Evolutionary conservation across 139 green algal genomes (phyloP), one percentile per base, ranked within the genome.

Genomic region (Auxenochlorella protothecoides): DNA sequence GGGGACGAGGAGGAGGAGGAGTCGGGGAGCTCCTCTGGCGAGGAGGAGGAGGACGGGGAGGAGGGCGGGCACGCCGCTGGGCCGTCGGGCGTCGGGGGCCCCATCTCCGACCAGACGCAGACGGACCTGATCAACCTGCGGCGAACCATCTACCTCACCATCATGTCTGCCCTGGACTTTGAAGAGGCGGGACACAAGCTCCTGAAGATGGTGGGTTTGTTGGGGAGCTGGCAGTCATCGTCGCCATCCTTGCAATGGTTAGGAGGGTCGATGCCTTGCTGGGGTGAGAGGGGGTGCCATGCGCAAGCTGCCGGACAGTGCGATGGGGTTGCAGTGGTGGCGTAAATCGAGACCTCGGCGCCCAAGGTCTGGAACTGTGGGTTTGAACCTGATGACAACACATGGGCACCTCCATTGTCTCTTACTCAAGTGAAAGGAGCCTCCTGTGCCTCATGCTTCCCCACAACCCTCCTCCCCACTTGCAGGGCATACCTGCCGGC

Each of bases 141-240:
- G 56, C 91, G 95, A 52, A 98, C 95, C 59, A 98, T 99, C 79
- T 99, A 99, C 84, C 84, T 99, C 15, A 98, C 95, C 59, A 96
- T 99, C 83, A 99, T 99, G 95, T 90, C 80, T 4, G 88, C 83
- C 5, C 77, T 98, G 66, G 89, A 97, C 81, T 99, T 98, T 83
- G 95, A 99, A 85, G 95, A 99, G 86, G 92, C 92, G n/a, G 95
- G 95, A 3, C 95, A 99, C 86, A 99, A 99, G 84, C 89, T 99
- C 77, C 85, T 98, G 76, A 97, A 97, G 83, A 95, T 99, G 68
- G 68, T 74, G 74, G 59, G 72, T 63, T 27, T 2, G 52, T 56
- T 6, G 53, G 5, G 5, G 53, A 87, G 63, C 78, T 97, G 59
- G 74, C 72, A 64, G 12, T n/a, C 59, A 12, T 64, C 59, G 59